Evolutionary conservation across 2,329 filamentous ascomycete species (phyloP), one percentile per base, ranked within the genome.

Genomic region (Talaromyces amestolkiae): DNA sequence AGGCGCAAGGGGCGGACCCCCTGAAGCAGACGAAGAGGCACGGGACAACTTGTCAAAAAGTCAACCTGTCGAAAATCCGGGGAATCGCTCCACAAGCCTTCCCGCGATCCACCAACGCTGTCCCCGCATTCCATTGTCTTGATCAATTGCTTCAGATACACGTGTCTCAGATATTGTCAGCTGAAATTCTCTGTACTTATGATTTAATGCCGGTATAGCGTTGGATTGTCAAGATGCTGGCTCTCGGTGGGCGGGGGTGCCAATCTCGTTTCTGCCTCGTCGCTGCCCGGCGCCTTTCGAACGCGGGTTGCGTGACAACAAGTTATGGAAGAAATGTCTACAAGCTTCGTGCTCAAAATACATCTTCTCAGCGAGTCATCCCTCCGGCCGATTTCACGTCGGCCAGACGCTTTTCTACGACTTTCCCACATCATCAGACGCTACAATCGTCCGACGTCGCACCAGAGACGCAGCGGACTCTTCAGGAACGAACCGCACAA

Each of bases 401-500:
- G 17, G 13, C 31, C 6, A 43, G 27, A 19, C 31, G 24, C 9
- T 59, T 59, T 59, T 59, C 56, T 43, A 59, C 56, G 41, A 59
- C 22, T 31, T 45, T 45, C 24, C 13, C 37, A 15, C 22, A 19
- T 19, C 19, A 45, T 45, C 56, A 59, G 53, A 37, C 53, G 53
- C 19, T 24, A 59, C 37, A 33, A 43, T 27, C 56, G 27, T n/a
- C 37, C 22, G 37, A 19, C 3, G 56, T 17, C 22, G 37, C 56
- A 3, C 37, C 37, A 59, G 37, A 43, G n/a, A 45, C 37, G 6
- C 13, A 59, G 45, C 37, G 15, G 17, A 27, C 56, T 2, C 51
- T 49, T 27, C 13, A 41, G 3, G 51, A 63, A 41, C 61, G 45
- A 19, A 47, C 62, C 53, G 74, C n/a, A 17, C 13, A 47, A 22